phyloP scores from a whole-genome alignment of 2,329 filamentous ascomycete genomes.

The Botrytis deweyae region DNA sequence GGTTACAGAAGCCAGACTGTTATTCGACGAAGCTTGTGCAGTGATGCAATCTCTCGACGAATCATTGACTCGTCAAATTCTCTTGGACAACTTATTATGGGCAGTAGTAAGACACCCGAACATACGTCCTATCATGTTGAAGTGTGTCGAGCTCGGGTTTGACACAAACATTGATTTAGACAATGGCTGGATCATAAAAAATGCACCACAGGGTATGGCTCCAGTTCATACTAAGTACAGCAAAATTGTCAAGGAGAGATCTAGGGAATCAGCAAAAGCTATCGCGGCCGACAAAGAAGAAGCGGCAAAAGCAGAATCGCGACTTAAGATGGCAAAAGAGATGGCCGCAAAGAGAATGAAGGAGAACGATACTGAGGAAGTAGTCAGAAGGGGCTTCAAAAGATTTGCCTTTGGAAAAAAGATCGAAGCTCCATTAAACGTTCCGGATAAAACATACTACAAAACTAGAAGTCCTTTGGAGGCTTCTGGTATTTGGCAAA shows the following conservation, averaged over 20 bases:
- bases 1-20: background rate
- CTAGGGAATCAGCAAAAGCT: constrained; percentile 1
- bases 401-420: background rate
- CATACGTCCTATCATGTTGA: background rate
- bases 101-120: background rate
- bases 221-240: background rate
- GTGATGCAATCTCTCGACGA: background rate
- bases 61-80: background rate
- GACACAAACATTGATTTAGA: constrained; percentile 12
- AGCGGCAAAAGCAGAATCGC: background rate
- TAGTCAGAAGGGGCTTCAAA: background rate
- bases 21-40: constrained; percentile 13
- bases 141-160: background rate
- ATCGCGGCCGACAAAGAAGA: background rate
- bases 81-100: constrained; percentile 10
- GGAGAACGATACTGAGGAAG: background rate
- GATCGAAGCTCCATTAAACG: background rate
- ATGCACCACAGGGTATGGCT: background rate
- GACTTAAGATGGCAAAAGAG: background rate
- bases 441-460: background rate
- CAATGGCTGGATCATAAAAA: constrained; percentile 14
- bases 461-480: background rate
- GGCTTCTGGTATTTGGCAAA: background rate
- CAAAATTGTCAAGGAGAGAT: constrained; percentile 2
- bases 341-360: background rate